phyloP scores from a whole-genome alignment of 441 rosid genomes.

The Adansonia rubrostipa region DNA sequence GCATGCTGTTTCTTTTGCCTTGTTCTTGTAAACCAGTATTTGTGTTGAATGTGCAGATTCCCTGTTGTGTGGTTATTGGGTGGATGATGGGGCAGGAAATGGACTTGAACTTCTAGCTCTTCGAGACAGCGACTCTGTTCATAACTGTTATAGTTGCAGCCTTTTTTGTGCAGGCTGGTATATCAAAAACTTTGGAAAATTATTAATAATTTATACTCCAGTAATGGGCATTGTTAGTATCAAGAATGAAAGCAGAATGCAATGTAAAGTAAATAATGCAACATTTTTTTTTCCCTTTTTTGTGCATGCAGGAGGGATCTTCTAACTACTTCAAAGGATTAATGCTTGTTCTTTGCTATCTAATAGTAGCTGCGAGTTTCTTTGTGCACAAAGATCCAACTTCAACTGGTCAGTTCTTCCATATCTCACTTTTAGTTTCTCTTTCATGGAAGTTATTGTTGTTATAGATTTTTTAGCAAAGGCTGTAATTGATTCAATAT shows the following conservation, averaged over 20 bases:
- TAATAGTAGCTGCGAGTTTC: not conserved
- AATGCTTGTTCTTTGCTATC: slow-evolving; percentile 9
- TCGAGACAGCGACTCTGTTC: slow-evolving; percentile 1
- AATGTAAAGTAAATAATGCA: not conserved
- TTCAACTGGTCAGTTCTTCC: not conserved
- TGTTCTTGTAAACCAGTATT: not conserved
- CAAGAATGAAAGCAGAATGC: not conserved
- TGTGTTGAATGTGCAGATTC: not conserved
- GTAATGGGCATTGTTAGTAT: not conserved
- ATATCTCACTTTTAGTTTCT: not conserved
- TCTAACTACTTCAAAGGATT: not conserved
- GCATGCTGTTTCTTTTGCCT: not conserved
- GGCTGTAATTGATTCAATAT: not conserved
- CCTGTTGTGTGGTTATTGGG: not conserved
- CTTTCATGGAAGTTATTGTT: not conserved
- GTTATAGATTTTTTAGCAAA: not conserved
- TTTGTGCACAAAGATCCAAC: not conserved
- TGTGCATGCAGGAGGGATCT: not conserved
- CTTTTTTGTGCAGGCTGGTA: slow-evolving; percentile 3
- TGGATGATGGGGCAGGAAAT: slow-evolving; percentile 11
- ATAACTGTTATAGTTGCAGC: slow-evolving; percentile 9
- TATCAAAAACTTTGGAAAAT: not conserved
- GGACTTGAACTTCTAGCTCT: slow-evolving; percentile 8
- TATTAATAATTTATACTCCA: not conserved
- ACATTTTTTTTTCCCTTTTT: not conserved